Percentiles rank a stretch among this genome's conserved stretches.
Evolutionary conservation across 2,329 filamentous ascomycete genomes (phyloP).

Genomic region (Calonectria leucothoes): DNA sequence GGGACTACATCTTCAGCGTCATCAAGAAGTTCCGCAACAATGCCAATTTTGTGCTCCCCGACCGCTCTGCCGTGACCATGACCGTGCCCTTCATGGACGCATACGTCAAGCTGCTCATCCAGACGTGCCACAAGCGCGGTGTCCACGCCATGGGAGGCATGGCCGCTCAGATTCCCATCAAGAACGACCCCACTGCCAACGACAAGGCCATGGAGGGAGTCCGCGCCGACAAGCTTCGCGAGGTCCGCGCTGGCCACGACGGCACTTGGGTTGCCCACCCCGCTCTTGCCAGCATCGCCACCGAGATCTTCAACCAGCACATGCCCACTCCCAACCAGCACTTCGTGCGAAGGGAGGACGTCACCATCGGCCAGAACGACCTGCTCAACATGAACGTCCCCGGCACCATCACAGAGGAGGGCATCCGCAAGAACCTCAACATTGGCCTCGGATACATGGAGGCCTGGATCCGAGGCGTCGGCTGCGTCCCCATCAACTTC

Average conservation of each 20-base stretch:
- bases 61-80: conserved; percentile 94
- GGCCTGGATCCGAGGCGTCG: conserved; percentile 93
- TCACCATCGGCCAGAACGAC: conserved; percentile 86
- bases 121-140: conserved; percentile 95
- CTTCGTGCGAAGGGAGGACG: conserved; percentile 90
- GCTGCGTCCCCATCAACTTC: conserved; percentile 97
- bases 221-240: conserved; percentile 93
- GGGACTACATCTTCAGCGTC: conserved; percentile 99
- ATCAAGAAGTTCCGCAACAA: conserved; percentile 99
- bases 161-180: conserved; percentile 99
- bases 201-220: conserved; percentile 95
- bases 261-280: conserved; percentile 98
- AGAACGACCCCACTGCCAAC: conserved; percentile 91
- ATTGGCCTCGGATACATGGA: conserved; percentile 99
- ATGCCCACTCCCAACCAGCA: conserved; percentile 99
- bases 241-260: conserved; percentile 95
- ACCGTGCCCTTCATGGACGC: conserved; percentile 98
- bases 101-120: conserved; percentile 95
- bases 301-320: conserved; percentile 95
- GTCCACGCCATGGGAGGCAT: conserved; percentile 99
- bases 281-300: conserved; percentile 86
- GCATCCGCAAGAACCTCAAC: conserved; percentile 97
- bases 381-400: conserved; percentile 98
- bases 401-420: conserved; percentile 89
- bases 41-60: conserved; percentile 90